Evolutionary conservation across 306 rosid genomes (phyloP).

Genomic region (Prunus mira): DNA sequence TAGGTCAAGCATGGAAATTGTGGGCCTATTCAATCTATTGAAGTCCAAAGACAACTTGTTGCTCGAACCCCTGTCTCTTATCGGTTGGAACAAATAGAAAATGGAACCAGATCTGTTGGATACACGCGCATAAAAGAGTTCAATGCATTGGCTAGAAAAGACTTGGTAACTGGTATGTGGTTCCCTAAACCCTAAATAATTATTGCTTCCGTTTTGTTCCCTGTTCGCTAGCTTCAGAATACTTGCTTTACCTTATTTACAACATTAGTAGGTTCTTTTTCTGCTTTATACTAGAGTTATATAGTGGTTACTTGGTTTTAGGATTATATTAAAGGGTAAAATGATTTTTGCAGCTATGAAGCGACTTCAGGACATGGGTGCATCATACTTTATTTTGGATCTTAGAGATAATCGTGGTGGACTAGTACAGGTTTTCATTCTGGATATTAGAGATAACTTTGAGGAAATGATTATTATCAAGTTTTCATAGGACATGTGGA

Average conservation of each 20-base stretch:
- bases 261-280: not conserved
- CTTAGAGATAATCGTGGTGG: slow-evolving; percentile 99
- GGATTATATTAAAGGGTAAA: slow-evolving; percentile 12
- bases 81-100: slow-evolving; percentile 69
- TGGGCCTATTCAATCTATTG: slow-evolving; percentile 73
- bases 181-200: not conserved
- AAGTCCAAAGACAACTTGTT: slow-evolving; percentile 77
- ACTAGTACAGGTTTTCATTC: slow-evolving; percentile 75
- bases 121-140: slow-evolving; percentile 90
- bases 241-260: slow-evolving; percentile 4
- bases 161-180: slow-evolving; percentile 68
- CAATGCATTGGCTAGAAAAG: slow-evolving; percentile 94
- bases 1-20: slow-evolving; percentile 94
- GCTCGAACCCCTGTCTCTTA: slow-evolving; percentile 92
- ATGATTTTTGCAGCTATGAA: slow-evolving; percentile 74
- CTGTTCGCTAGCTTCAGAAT: not conserved
- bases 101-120: slow-evolving; percentile 63
- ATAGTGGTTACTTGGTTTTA: not conserved
- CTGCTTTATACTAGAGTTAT: slow-evolving; percentile 6
- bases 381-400: slow-evolving; percentile 81
- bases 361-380: slow-evolving; percentile 87
- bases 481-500: not conserved
- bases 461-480: not conserved
- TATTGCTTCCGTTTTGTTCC: not conserved
- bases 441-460: slow-evolving; percentile 6